A percentile compares a stretch with the other conserved stretches of the same genome.
phyloP scores from a whole-genome alignment of 1,284 basidiomycete species.

The Irpex sp. region DNA sequence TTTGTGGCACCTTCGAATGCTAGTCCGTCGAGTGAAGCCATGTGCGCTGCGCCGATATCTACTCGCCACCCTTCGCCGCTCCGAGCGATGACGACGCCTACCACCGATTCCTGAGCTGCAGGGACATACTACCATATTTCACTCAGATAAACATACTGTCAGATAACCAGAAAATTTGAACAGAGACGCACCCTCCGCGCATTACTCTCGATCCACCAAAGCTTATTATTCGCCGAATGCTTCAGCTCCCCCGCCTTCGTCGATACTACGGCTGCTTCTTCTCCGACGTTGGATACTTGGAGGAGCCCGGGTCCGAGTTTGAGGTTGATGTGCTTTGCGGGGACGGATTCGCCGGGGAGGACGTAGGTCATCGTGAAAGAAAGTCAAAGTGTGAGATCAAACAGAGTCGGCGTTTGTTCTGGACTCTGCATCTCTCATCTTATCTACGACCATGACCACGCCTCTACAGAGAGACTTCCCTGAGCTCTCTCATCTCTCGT shows the following conservation, averaged over 20 bases:
- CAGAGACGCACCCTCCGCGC: conserved; percentile 54
- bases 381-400: background rate
- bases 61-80: conserved; percentile 78
- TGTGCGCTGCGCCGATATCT: conserved; percentile 77
- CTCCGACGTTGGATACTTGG: conserved; percentile 35
- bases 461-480: conserved; percentile 61
- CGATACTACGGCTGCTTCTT: conserved; percentile 42
- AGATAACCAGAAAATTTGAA: background rate
- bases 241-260: conserved; percentile 64
- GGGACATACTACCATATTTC: conserved; percentile 64
- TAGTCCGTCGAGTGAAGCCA: conserved; percentile 70
- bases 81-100: conserved; percentile 66
- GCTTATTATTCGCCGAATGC: conserved; percentile 63
- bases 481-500: conserved; percentile 67
- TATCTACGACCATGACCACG: conserved; percentile 32
- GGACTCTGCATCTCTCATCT: background rate
- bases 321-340: conserved; percentile 67
- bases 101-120: conserved; percentile 73
- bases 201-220: conserved; percentile 81
- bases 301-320: conserved; percentile 75
- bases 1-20: conserved; percentile 87
- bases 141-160: background rate
- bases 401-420: background rate
- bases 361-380: conserved; percentile 43
- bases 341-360: conserved; percentile 64